A percentile compares a stretch with the other conserved stretches of the same genome.
Conservation (phyloP, 495 filamentous ascomycete genomes). For the Penicillium malachiteum region DNA sequence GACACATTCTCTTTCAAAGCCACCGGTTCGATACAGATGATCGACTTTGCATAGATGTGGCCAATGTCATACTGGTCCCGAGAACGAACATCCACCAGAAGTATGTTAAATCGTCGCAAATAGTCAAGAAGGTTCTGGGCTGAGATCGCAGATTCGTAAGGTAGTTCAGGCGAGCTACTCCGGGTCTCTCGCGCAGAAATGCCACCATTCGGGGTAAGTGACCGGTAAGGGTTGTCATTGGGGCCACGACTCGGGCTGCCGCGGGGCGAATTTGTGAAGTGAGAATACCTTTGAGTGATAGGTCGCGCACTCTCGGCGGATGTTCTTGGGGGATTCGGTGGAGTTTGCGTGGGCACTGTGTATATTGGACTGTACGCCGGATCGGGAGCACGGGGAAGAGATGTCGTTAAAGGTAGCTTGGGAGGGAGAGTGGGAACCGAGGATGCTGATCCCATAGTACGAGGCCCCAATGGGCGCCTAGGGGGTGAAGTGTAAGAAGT, state of each 20-base stretch:
- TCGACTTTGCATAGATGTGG: conserved; percentile 76
- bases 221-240: conserved; percentile 45
- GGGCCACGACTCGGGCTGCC: conserved; percentile 38
- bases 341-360: conserved; percentile 42
- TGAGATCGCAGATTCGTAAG: conserved; percentile 61
- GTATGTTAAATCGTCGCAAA: conserved; percentile 59
- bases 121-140: conserved; percentile 65
- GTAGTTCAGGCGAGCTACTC: conserved; percentile 51
- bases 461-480: conserved; percentile 51
- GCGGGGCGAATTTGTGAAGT: conserved; percentile 36
- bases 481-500: conserved; percentile 25
- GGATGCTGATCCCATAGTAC: conserved; percentile 53
- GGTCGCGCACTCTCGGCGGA: conserved; percentile 43
- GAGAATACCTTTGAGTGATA: conserved; percentile 38
- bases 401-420: conserved; percentile 56
- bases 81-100: conserved; percentile 83
- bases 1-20: conserved; percentile 73
- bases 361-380: conserved; percentile 78
- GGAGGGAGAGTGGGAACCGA: conserved; percentile 48
- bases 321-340: conserved; percentile 50
- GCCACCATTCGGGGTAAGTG: conserved; percentile 44
- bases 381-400: conserved; percentile 75
- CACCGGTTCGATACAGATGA: conserved; percentile 91
- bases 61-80: conserved; percentile 83
- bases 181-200: conserved; percentile 30